Base-by-base conservation (phyloP, 2,329 filamentous ascomycete genomes). In the Beauveria pseudobassiana region DNA sequence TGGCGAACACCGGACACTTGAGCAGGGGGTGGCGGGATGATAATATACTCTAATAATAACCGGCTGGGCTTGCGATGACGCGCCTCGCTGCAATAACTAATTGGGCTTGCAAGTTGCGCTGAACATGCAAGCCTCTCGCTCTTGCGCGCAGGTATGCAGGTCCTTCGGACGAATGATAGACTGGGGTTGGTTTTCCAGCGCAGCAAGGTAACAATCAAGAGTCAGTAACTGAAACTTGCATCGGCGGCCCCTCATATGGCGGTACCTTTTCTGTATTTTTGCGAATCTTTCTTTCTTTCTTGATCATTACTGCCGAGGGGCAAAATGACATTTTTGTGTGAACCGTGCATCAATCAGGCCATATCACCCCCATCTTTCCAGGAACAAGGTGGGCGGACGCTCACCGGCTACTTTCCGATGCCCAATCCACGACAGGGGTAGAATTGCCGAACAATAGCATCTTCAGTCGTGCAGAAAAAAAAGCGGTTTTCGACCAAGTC, bases 181-280 rank as follows among this genome's bases (percentile, higher is more conserved):
- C 34, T 16, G 45, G 46, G 18, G 45, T 46, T 42, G 8, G 30
- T 9, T 18, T 50, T 46, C 10, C 54, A 40, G 55, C 30, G 45
- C 55, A 22, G 46, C 45, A 40, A 49, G 43, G 43, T 34, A 58
- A 50, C 7, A 14, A 26, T n/a, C 12, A 18, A 18, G 24, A 28
- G 24, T 6, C 28, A 20, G 30, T 20, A 42, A 58, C n/a, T 58
- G 55, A 58, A 58, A 58, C 55, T 50, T 58, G 55, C 55, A 58
- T 50, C 30, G 16, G 34, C 16, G 6, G 24, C 22, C 18, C 20
- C 40, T 58, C 55, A 50, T 58, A 24, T 58, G 34, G 26, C 22
- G 16, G 34, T 8, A 12, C 46, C 45, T 24, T 30, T 58, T 58
- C 30, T 20, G 45, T 49, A 5, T n/a, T 14, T 14, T 40, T 28